Evolutionary conservation across 768 basidiomycete species (phyloP).

Genomic region (Tylopilus sp.): DNA sequence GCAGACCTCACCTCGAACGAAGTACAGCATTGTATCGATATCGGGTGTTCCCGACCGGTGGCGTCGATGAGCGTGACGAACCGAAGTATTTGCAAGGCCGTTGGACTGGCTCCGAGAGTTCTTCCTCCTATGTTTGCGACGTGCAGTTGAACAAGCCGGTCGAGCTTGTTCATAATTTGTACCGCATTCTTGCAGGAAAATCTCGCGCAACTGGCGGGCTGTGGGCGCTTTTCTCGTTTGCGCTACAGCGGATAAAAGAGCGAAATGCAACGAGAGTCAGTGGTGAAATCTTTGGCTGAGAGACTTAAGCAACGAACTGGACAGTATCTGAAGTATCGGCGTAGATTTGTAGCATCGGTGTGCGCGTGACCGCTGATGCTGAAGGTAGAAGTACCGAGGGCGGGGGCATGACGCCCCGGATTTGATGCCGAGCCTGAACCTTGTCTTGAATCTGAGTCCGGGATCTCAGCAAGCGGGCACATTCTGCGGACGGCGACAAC

Average conservation of each 20-base stretch:
- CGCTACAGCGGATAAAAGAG: slow-evolving; percentile 8
- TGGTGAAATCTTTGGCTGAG: no score
- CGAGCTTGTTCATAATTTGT: slow-evolving; percentile 18
- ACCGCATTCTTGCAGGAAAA: slow-evolving; percentile 10
- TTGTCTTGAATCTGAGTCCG: slow-evolving; percentile 14
- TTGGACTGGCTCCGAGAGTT: slow-evolving; percentile 12
- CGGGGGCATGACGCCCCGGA: slow-evolving; percentile 4
- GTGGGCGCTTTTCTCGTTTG: slow-evolving; percentile 18
- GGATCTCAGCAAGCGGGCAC: slow-evolving; percentile 7
- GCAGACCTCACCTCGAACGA: slow-evolving; percentile 21
- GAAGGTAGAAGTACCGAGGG: slow-evolving; percentile 12
- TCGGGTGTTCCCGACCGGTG: slow-evolving; percentile 25
- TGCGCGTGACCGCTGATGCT: background rate
- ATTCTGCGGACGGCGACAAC: slow-evolving; percentile 22
- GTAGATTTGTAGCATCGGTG: background rate
- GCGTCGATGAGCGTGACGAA: slow-evolving; percentile 26
- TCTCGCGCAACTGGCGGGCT: background rate
- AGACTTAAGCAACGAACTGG: slow-evolving; percentile 7
- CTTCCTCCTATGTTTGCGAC: slow-evolving; percentile 11
- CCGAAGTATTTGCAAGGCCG: slow-evolving; percentile 18
- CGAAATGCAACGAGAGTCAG: background rate
- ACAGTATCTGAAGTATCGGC: slow-evolving; percentile 9
- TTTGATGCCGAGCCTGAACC: slow-evolving; percentile 7
- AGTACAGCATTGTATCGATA: slow-evolving; percentile 23
- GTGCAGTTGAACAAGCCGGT: slow-evolving; percentile 22